These are phyloP conservation scores for Rhodotorula taiwanensis DNA, from an alignment of 768 basidiomycete genomes.

Conservation along the genomic window DNA sequence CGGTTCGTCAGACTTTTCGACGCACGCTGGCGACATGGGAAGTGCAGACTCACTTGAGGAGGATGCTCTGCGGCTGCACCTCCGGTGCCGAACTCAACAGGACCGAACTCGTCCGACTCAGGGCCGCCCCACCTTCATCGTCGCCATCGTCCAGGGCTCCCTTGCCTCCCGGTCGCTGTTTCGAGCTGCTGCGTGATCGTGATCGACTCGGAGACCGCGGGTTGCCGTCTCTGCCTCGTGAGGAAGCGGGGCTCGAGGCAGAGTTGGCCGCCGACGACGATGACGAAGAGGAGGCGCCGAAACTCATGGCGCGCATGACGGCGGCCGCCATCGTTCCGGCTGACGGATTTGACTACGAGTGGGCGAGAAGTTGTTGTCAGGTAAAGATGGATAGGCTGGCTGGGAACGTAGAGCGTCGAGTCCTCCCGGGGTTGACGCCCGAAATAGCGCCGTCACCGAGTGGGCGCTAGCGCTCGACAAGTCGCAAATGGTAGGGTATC, in stretches of 20 bases:
- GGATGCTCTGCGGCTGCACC: slow-evolving; percentile 11
- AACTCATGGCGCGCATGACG: slow-evolving; percentile 28
- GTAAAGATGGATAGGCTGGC: too few relatives aligned
- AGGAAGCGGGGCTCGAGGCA: too few relatives aligned
- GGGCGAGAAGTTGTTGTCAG: background rate
- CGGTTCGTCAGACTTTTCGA: too few relatives aligned
- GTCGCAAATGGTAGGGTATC: too few relatives aligned
- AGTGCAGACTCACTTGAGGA: slow-evolving; percentile 25
- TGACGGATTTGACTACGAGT: background rate
- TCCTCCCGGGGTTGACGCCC: too few relatives aligned
- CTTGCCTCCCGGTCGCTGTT: background rate
- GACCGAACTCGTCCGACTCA: slow-evolving; percentile 14
- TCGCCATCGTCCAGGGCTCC: background rate
- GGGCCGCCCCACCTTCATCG: background rate
- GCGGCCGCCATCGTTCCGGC: slow-evolving; percentile 18
- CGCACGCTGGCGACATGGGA: too few relatives aligned
- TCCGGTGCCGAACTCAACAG: background rate
- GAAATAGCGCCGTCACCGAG: too few relatives aligned
- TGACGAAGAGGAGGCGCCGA: too few relatives aligned
- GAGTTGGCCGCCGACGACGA: background rate
- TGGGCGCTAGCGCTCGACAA: too few relatives aligned
- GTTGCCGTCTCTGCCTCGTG: background rate
- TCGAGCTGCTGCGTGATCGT: background rate
- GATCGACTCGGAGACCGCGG: background rate
- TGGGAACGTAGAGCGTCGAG: too few relatives aligned